Base-by-base conservation (phyloP, 345 rosid species). In the Brassica incana region DNA sequence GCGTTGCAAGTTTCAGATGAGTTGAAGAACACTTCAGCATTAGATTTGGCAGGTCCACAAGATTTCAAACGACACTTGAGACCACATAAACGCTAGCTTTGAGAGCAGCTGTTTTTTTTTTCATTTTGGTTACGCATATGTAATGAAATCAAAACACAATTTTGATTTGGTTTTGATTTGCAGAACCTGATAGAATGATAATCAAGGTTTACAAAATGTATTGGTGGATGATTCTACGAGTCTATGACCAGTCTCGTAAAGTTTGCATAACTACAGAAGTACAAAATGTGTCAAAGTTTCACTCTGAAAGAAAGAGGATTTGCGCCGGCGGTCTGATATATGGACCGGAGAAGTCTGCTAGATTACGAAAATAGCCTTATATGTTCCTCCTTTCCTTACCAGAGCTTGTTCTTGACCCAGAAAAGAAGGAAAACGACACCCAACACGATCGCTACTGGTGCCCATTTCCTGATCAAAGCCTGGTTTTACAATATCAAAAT, bases 381-480 rank as follows among this genome's bases (percentile, higher is more conserved):
- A 15, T 9, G 67, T 29, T 38, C 52, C 52, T 58, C 52, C 25
- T 59, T 71, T 23, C 50, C 90, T 45, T 88, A 94, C 98, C 97
- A 94, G 43, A 92, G 62, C 85, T 93, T 95, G 33, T 81, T 65
- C 85, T 93, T 95, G 80, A 90, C 92, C 98, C 99, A 95, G 80
- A 95, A 95, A 75, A 95, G 91, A 78, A 96, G 86, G 85, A 90
- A 93, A 38, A 93, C 99, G 10, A 96, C 94, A 75, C 98, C 98
- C 4, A 96, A 80, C 69, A 96, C 97, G 12, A 96, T 86, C 2
- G 94, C 98, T 8, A 93, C 97, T 12, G 99, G 98, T 23, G 97
- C 99, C 98, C 97, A 93, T 78, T 96, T 96, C 68, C 97, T 87
- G 84, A 93, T 93, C 64, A 93, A 85, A 60, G 99, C 99, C 98